These are phyloP conservation scores for Collybiopsis confluens DNA, from an alignment of 768 basidiomycete genomes.

Conservation along the genomic window DNA sequence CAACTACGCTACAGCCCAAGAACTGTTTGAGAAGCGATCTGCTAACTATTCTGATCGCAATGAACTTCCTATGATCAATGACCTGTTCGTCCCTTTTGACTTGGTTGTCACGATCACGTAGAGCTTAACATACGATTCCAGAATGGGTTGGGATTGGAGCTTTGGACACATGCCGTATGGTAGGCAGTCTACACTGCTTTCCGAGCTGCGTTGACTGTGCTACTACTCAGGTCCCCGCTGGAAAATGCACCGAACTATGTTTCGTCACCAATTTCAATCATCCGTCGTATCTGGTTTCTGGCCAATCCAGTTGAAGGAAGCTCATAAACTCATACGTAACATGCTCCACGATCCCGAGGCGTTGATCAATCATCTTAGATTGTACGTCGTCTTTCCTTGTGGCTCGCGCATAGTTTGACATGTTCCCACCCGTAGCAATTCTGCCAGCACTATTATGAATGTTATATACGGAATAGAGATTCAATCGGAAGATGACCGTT, in stretches of 20 bases:
- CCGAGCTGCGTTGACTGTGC: background rate
- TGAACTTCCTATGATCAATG: conserved; percentile 44
- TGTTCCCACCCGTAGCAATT: conserved; percentile 37
- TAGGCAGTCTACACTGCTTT: conserved; percentile 12
- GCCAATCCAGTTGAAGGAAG: conserved; percentile 42
- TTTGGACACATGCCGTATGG: conserved; percentile 55
- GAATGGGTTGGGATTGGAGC: conserved; percentile 45
- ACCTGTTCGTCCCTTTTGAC: conserved; percentile 32
- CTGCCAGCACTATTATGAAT: conserved; percentile 50
- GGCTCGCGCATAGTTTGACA: background rate
- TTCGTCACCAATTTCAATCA: conserved; percentile 48
- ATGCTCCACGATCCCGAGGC: conserved; percentile 39
- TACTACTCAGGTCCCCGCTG: conserved; percentile 43
- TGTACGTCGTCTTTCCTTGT: conserved; percentile 29
- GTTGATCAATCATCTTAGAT: conserved; percentile 45
- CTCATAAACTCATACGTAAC: conserved; percentile 39
- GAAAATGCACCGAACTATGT: conserved; percentile 49
- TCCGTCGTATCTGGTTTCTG: conserved; percentile 35
- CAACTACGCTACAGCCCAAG: conserved; percentile 38
- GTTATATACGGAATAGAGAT: conserved; percentile 49
- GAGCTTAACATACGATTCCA: conserved; percentile 30
- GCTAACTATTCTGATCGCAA: conserved; percentile 53
- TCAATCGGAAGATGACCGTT: conserved; percentile 36
- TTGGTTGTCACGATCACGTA: too few species aligned
- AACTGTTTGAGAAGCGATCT: conserved; percentile 55